Evolutionary conservation across 2,329 filamentous ascomycete genomes (phyloP), one percentile per base, ranked within the genome.

Genomic region (Curvularia sp.): DNA sequence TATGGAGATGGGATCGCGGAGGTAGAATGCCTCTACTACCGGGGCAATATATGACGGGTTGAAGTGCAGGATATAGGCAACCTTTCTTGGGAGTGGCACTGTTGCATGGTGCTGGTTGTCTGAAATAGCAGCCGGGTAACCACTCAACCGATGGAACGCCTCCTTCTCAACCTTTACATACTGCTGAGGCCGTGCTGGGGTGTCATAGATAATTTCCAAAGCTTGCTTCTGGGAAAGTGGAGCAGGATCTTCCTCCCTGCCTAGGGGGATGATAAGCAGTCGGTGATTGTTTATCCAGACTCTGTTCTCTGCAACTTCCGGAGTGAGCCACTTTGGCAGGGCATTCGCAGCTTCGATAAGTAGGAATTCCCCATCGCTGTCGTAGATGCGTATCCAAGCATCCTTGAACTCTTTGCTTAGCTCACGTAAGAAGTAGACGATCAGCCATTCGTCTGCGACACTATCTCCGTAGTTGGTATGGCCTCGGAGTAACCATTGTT

Each of bases 391-490:
- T 46, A 93, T 85, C 93, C 94, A 99, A 7, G 93, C 81, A 59
- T 89, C 83, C 4, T 86, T 81, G 68, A 91, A 91, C 36, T 84
- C 82, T 66, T 84, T 90, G 67, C 89, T 93, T 67, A 98, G 80
- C 77, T 96, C 89, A 43, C 91, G 87, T 28, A 99, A 82, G 5
- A 98, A 80, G 78, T 93, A 97, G 19, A 98, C 93, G 59, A 98
- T 89, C 5, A 98, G 85, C 96, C 95, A 99, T 80, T 99, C 96
- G 69, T 99, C 95, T 71, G 97, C 94, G 3, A 98, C 88, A 0
- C 93, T 95, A 77, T 99, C 96, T 8, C 94, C 93, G 70, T 93
- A 98, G 74, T 94, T 91, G 0, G 92, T 95, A 50, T 83, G 82
- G 19, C 94, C 94, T 62, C 87, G 85, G 5, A 99, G 83, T 63